phyloP scores from a whole-genome alignment of 345 rosid species.

The Iberis pinnata region DNA sequence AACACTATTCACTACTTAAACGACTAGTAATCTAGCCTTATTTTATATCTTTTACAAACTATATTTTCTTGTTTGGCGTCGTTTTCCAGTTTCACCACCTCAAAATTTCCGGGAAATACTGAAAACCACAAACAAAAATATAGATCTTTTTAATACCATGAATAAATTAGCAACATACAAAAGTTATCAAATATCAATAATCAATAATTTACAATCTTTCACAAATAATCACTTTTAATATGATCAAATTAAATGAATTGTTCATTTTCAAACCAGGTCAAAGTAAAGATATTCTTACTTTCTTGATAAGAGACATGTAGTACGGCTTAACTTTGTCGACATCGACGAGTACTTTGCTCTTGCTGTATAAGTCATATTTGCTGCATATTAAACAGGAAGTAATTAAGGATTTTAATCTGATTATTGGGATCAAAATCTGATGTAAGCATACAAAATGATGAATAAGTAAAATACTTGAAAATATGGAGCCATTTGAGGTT shows the following conservation, averaged over 20 bases:
- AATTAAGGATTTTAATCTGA: not conserved
- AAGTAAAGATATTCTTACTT: conserved; percentile 30
- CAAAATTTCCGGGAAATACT: conserved; percentile 28
- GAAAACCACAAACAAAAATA: conserved; percentile 6
- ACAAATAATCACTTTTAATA: no score
- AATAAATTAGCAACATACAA: no score
- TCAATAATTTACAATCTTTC: no score
- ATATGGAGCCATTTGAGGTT: conserved; percentile 53
- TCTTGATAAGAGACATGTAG: conserved; percentile 39
- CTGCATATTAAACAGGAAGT: conserved; percentile 24
- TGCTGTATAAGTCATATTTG: conserved; percentile 67
- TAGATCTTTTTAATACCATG: no score
- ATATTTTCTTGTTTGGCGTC: no score
- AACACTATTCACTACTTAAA: no score
- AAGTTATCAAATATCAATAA: no score
- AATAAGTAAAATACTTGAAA: conserved; percentile 42
- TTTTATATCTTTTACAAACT: no score
- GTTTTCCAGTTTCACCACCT: conserved; percentile 34
- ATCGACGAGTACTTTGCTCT: conserved; percentile 51
- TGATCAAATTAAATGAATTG: not conserved
- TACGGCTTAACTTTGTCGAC: conserved; percentile 38
- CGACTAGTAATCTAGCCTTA: no score
- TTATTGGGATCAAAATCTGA: not conserved
- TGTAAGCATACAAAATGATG: no score
- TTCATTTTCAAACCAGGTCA: not conserved